Conservation (phyloP, 352 stramenopile genomes). For the Globisporangium barbulae region DNA sequence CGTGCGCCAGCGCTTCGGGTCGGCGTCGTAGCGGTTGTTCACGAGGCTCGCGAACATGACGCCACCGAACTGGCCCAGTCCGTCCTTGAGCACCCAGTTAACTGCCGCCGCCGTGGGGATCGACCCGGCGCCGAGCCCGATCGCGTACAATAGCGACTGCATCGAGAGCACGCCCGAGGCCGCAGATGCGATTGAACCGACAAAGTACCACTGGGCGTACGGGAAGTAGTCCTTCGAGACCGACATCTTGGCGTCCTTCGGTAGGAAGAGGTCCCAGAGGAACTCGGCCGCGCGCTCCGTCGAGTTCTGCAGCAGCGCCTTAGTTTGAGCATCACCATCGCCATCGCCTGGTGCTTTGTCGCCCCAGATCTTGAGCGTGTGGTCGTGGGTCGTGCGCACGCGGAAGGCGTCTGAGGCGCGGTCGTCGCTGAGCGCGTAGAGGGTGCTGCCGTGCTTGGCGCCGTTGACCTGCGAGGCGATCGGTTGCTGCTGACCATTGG, state of each 20-base stretch:
- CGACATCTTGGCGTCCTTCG: slow-evolving; percentile 81
- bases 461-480: slow-evolving; percentile 38
- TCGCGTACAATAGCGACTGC: slow-evolving; percentile 91
- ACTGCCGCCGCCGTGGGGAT: slow-evolving; percentile 89
- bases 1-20: slow-evolving; percentile 94
- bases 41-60: slow-evolving; percentile 92
- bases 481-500: slow-evolving; percentile 1
- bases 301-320: slow-evolving; percentile 24
- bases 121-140: slow-evolving; percentile 88
- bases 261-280: slow-evolving; percentile 85
- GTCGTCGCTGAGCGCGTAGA: slow-evolving; percentile 23
- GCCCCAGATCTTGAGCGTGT: slow-evolving; percentile 30
- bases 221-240: slow-evolving; percentile 83
- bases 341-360: slow-evolving; percentile 8
- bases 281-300: slow-evolving; percentile 41
- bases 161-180: slow-evolving; percentile 91
- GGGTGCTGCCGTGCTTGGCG: slow-evolving; percentile 29
- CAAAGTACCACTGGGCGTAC: slow-evolving; percentile 88
- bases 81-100: slow-evolving; percentile 98
- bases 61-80: slow-evolving; percentile 94
- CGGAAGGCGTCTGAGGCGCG: slow-evolving; percentile 15
- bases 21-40: slow-evolving; percentile 92
- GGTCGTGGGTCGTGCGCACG: slow-evolving; percentile 33
- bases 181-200: slow-evolving; percentile 73
- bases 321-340: neutral